Evolutionary conservation across 2,329 filamentous ascomycete genomes (phyloP).

Genomic region (Metarhizium brunneum): DNA sequence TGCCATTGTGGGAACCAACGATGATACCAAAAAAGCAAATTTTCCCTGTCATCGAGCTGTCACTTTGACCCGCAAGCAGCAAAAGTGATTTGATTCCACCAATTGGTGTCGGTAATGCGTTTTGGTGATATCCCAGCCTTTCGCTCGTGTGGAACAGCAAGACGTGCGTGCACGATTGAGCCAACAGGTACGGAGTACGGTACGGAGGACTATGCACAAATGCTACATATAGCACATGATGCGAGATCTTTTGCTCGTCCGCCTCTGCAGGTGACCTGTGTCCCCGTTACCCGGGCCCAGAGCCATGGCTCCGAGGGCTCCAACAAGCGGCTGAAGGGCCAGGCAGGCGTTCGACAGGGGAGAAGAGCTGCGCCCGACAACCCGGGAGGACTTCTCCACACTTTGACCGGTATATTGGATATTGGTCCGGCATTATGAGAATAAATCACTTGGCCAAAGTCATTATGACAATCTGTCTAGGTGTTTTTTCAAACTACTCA

Average conservation of each 20-base stretch:
- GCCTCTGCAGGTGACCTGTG: not conserved
- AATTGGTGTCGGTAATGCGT: not conserved
- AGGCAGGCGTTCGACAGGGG: not conserved
- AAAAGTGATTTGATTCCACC: not conserved
- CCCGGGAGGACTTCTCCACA: not conserved
- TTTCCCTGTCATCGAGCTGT: constrained; percentile 14
- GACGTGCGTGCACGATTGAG: not conserved
- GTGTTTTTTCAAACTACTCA: too few species aligned
- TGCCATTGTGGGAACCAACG: not conserved
- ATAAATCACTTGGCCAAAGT: not conserved
- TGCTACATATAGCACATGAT: not conserved
- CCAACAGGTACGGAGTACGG: not conserved
- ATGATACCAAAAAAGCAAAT: constrained; percentile 9
- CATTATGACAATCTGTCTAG: too few species aligned
- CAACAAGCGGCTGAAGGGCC: not conserved
- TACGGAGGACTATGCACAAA: not conserved
- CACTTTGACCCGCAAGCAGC: constrained; percentile 9
- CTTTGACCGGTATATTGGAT: not conserved
- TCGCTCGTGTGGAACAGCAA: not conserved
- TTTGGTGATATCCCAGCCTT: not conserved
- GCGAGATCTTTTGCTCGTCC: not conserved
- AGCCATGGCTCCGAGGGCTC: not conserved
- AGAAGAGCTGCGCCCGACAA: not conserved
- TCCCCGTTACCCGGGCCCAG: not conserved
- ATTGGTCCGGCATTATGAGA: not conserved